Evolutionary conservation across 2,329 filamentous ascomycete genomes (phyloP), one percentile per base, ranked within the genome.

Genomic region (Botrytis cinerea): DNA sequence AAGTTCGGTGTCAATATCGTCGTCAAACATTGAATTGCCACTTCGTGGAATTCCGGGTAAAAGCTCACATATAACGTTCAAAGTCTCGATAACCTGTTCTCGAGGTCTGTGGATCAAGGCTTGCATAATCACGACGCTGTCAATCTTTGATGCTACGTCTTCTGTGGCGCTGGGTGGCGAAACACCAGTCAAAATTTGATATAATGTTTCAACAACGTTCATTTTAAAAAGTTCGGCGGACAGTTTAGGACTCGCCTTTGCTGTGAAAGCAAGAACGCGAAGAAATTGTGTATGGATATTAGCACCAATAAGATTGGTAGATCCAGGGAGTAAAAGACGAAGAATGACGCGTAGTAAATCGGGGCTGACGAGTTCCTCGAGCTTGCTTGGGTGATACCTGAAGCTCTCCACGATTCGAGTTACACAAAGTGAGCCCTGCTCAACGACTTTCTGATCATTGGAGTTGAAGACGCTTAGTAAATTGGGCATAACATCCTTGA

Each of bases 81-180:
- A 87, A 1, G 97, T 98, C 84, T 99, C 96, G 78, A 95, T 96
- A 28, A 99, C 93, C 83, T 99, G 96, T 78, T 99, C 97, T 73
- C 95, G 91, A 10, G 96, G 96, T 59, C 95, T 91, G 80, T 98
- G 96, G 70, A 99, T 97, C 76, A 99, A 87, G 54, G 97, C 94
- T 84, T 99, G 96, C 97, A 99, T 99, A 79, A 99, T 96, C 63
- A 99, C 89, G 72, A 98, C 95, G 80, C 94, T 97, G 82, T 98
- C 95, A 76, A 98, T 92, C 83, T 97, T 97, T 54, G 89, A 92
- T 45, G 91, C 92, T 73, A 94, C 89, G 81, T 95, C 91, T 51
- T 94, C 91, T 1, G 88, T 91, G 48, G 92, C 93, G 75, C 86
- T 89, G 0, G 96, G 96, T 2, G 96, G 95, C 0, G 96, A 98